Evolutionary conservation across 306 rosid genomes (phyloP), one percentile per base, ranked within the genome.

Genomic region (Oxytropis ochrocephala): DNA sequence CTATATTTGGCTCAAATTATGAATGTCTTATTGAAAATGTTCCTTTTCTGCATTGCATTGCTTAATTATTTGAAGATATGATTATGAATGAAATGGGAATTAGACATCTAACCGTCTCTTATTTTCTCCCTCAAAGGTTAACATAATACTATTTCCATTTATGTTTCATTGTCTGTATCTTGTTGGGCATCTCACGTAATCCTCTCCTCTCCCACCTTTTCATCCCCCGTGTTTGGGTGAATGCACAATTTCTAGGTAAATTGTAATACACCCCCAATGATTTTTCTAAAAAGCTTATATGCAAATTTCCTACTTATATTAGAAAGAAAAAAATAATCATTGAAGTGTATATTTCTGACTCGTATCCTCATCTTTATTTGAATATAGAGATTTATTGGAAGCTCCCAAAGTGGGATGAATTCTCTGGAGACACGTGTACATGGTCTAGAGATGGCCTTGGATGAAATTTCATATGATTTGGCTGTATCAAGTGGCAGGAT

Each of bases 361-460:
- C 32, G 21, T 36, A n/a, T 66, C 44, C 72, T 68, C 49, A 5
- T 57, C 49, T 79, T 57, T 24, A 49, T 60, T 62, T 82, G 64
- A 70, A 14, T 75, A 32, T 57, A 94, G 99, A 91, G 91, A 73
- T 94, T 94, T 83, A 91, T 91, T 61, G 99, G 97, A 76, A 94
- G 87, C 84, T 94, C 97, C 27, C 96, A 89, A 61, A 91, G 76
- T 58, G 99, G 97, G 49, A 68, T 94, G 85, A 89, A 84, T 77
- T 87, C 91, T 44, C 79, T 94, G 66, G 96, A 94, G 88, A 81
- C 87, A 57, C 99, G 99, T 24, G 99, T 94, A 47, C 53, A 77
- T 78, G 99, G 99, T 36, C 79, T 94, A 54, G 99, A 94, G 85
- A 82, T 79, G 87, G 92, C 97, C 33, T 76, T 94, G 67, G 96